Base-by-base conservation (phyloP, 495 filamentous ascomycete species). In the Durotheca rogersii region DNA sequence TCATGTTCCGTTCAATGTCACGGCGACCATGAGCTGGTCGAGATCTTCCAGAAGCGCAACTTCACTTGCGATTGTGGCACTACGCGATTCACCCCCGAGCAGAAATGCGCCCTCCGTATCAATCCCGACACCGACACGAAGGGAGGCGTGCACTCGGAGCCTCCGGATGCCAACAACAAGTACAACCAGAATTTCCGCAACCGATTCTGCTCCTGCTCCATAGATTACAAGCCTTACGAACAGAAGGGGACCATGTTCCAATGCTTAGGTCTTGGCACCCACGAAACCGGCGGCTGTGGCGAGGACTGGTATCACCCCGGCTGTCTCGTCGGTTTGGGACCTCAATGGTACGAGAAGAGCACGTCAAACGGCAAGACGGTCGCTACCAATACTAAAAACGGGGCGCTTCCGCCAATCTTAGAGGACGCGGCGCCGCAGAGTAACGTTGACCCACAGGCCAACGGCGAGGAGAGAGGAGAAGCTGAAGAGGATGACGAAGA, bases 161-260 rank as follows among this genome's bases (percentile, higher is more conserved):
- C 78, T 36, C 79, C 88, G 1, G 80, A 83, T 21, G 61, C 76
- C 6, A 84, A 79, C 41, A 96, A 96, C 76, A 81, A 79, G 57
- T 97, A 97, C 70, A 94, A 95, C 60, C 85, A 96, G 27, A 99
- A 99, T 68, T 97, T 92, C 56, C 80, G 80, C 56, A 96, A 96
- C 53, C 79, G 80, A 41, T 99, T 97, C 69, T 99, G 94, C 66
- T 88, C 86, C 9, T 99, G 94, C 61, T 81, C 78, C 19, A 82
- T 89, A 59, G 77, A 89, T 41, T 99, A 99, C 61, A 83, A 94
- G 60, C 80, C 90, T 0, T 72, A 89, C 31, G 73, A 84, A 62
- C 89, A 99, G 67, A 91, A 89, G 57, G 93, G 93, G 1, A 96
- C 90, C n/a, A 99, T 99, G 94, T 97, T 92, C 64, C 94, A 99